Base-by-base conservation (phyloP, 2,329 filamentous ascomycete genomes). In the Ceratocystis huliohia region DNA sequence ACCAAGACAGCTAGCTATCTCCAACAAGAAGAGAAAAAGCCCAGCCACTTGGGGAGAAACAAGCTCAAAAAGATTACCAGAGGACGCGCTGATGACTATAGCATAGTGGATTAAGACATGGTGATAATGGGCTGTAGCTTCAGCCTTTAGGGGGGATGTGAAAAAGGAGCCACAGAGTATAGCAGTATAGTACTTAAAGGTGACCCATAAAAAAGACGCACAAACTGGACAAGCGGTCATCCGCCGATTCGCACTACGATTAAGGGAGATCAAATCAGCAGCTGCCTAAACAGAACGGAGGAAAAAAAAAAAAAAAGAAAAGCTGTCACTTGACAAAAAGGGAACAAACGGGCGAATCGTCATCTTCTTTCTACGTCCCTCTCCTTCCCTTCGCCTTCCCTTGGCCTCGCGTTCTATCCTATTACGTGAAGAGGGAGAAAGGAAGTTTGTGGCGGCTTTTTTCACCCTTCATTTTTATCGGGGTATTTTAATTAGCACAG, bases 401-500 rank as follows among this genome's bases (percentile, higher is more conserved):
- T 30, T 28, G 56, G 20, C n/a, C 37, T 30, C 22, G 30, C 53
- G 28, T 37, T 59, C 28, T 59, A 33, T 59, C 28, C 13, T n/a
- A 5, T 20, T 5, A 15, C 56, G 48, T 53, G 48, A 53, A 53
- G 48, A 53, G 25, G 48, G 48, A 53, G 48, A 53, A 53, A 6
- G 48, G 48, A 28, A 53, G 48, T 20, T 37, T 5, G 30, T 33
- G 30, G 25, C 25, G 56, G 56, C 15, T 33, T 15, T 41, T 13
- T 59, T 59, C 56, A 59, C 56, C 56, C 56, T 59, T 59, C 56
- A 59, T 59, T 59, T 59, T 59, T 59, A 59, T 37, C 30, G 5
- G 56, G 28, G 7, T 59, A n/a, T 59, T 59, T 59, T 22, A 59
- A 37, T 59, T 37, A 30, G 28, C 56, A 53, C 13, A 37, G 56